phyloP scores from a whole-genome alignment of 129 eudicot species.

The Centella asiatica region DNA sequence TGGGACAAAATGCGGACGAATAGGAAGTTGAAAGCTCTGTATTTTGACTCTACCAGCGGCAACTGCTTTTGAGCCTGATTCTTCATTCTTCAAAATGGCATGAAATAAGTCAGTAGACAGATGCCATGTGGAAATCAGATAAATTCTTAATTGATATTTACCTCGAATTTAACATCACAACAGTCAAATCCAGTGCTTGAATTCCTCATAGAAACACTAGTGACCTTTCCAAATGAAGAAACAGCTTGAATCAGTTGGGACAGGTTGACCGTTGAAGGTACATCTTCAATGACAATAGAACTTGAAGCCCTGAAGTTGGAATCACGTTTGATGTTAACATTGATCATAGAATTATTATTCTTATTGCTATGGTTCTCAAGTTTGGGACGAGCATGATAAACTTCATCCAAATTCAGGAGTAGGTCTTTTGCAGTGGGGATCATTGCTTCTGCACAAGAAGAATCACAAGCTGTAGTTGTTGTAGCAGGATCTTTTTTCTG shows the following conservation, averaged over 20 bases:
- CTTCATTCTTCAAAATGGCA: constrained; percentile 17
- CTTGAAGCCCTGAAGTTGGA: not conserved
- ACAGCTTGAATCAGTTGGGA: constrained; percentile 24
- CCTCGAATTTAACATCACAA: constrained; percentile 30
- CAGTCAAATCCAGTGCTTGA: constrained; percentile 15
- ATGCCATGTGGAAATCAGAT: not conserved
- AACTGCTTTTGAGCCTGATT: constrained; percentile 24
- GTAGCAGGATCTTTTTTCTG: constrained; percentile 13
- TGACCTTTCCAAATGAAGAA: constrained; percentile 29
- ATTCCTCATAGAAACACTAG: constrained; percentile 19
- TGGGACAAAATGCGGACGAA: constrained; percentile 10
- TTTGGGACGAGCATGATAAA: constrained; percentile 2
- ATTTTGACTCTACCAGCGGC: constrained; percentile 17
- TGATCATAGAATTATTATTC: not conserved
- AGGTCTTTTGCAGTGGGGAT: not conserved
- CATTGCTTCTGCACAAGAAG: constrained; percentile 1
- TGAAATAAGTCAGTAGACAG: not conserved
- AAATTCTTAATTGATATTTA: constrained; percentile 2
- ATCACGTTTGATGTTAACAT: not conserved
- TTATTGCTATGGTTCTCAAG: constrained; percentile 1
- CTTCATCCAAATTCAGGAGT: not conserved
- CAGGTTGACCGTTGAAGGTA: constrained; percentile 19
- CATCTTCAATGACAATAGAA: constrained; percentile 21
- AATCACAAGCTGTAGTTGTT: constrained; percentile 1
- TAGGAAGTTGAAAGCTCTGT: constrained; percentile 10